A percentile compares a stretch with the other conserved stretches of the same genome.
phyloP scores from a whole-genome alignment of 2,329 filamentous ascomycete genomes.

The Boeremia exigua region DNA sequence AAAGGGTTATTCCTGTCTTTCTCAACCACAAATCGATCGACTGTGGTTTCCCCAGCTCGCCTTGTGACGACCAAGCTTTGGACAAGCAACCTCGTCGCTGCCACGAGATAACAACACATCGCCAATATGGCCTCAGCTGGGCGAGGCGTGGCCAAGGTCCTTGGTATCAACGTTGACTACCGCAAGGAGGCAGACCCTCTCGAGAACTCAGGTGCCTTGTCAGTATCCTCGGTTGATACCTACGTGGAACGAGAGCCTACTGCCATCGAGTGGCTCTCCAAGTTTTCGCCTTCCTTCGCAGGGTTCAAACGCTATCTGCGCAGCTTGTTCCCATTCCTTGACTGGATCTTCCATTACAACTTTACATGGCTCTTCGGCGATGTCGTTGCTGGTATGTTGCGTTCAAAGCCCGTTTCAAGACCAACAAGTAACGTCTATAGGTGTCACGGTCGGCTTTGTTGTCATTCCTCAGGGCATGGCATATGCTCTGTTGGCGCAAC shows the following conservation, averaged over 20 bases:
- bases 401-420: neutral
- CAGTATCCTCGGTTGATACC: conserved; percentile 69
- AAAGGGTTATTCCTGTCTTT: neutral
- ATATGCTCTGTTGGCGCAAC: conserved; percentile 81
- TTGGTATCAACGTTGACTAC: conserved; percentile 82
- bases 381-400: conserved; percentile 76
- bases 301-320: conserved; percentile 67
- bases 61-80: conserved; percentile 15
- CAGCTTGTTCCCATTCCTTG: conserved; percentile 84
- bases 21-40: neutral
- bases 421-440: conserved; percentile 39
- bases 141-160: conserved; percentile 76
- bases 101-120: neutral
- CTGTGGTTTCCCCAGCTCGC: neutral
- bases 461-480: conserved; percentile 96
- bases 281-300: conserved; percentile 64
- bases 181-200: conserved; percentile 62
- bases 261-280: conserved; percentile 71
- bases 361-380: conserved; percentile 87
- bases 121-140: conserved; percentile 60
- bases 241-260: conserved; percentile 82
- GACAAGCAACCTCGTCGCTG: conserved; percentile 47
- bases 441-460: conserved; percentile 75
- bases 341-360: conserved; percentile 91
- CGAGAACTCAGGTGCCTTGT: conserved; percentile 75